Evolutionary conservation across 257 asterid genomes (phyloP), one percentile per base, ranked within the genome.

Genomic region (Henckelia pumila): DNA sequence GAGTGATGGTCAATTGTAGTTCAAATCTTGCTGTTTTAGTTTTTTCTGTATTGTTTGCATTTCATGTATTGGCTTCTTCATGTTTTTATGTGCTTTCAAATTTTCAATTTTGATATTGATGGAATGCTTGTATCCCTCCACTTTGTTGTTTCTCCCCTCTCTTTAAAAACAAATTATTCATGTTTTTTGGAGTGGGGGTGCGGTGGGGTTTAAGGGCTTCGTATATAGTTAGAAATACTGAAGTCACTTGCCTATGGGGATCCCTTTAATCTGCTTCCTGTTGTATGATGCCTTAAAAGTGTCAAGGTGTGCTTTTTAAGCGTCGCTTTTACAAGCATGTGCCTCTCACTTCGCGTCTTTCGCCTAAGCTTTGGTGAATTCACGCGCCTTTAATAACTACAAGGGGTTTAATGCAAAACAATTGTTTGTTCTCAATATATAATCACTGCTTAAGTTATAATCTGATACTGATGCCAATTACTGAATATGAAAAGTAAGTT

Each of bases 111-210:
- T 50, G 22, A 17, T 53, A 30, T 53, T 22, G 30, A 25, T 10
- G 44, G 61, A 49, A 28, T 75, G 70, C 19, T 23, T 62, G 20
- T 33, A 57, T 37, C 29, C 30, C 21, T 47, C 69, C 26, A 61
- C 21, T 69, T 63, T n/a, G 23, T 21, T 37, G 29, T 29, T 67
- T 47, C 3, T 73, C 21, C 21, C 19, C 9, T 23, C 32, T 16
- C 37, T 30, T 26, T 33, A 40, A 28, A 32, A 3, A 23, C 17
- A 21, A 57, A 32, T 20, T 23, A 19, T 59, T 60, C 37, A 33
- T 0, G 11, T 32, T 49, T 9, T 30, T n/a, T n/a, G n/a, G n/a
- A 3, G 32, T 5, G 37, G 37, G 37, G 37, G 37, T 0, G 2
- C 8, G 1, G 10, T 7, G 37, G 37, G 37, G 37, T 32, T 32